These are phyloP conservation scores for Malus hybrid DNA, from an alignment of 331 rosid genomes.

Conservation along the genomic window DNA sequence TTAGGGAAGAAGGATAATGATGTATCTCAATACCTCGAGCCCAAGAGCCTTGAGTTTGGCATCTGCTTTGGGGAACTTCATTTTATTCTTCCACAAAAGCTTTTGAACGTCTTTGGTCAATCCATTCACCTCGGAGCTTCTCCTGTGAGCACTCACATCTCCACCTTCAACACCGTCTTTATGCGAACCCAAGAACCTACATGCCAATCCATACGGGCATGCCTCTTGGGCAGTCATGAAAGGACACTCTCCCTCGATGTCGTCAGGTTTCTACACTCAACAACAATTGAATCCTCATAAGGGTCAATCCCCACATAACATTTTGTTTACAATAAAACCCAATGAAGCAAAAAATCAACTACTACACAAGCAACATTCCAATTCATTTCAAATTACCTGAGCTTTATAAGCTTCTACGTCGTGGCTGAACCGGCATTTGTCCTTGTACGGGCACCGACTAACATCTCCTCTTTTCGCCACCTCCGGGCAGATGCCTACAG, in stretches of 20 bases:
- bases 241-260: conserved; percentile 82
- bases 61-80: conserved; percentile 70
- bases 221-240: conserved; percentile 30
- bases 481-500: conserved; percentile 55
- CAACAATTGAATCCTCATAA: background rate
- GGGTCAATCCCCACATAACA: background rate
- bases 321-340: background rate
- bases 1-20: background rate
- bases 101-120: conserved; percentile 72
- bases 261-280: conserved; percentile 60
- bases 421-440: conserved; percentile 86
- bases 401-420: conserved; percentile 65
- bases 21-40: conserved; percentile 42
- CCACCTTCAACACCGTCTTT: conserved; percentile 28
- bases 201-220: conserved; percentile 54
- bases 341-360: background rate
- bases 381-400: conserved; percentile 38
- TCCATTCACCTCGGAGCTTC: conserved; percentile 61
- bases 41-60: conserved; percentile 67
- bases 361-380: background rate
- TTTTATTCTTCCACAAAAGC: conserved; percentile 88
- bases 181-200: conserved; percentile 72
- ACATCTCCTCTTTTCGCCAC: conserved; percentile 73
- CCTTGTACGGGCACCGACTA: conserved; percentile 60
- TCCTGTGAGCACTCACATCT: conserved; percentile 24